phyloP scores from a whole-genome alignment of 1,284 basidiomycete genomes.

The Xerocomus nothofagi region DNA sequence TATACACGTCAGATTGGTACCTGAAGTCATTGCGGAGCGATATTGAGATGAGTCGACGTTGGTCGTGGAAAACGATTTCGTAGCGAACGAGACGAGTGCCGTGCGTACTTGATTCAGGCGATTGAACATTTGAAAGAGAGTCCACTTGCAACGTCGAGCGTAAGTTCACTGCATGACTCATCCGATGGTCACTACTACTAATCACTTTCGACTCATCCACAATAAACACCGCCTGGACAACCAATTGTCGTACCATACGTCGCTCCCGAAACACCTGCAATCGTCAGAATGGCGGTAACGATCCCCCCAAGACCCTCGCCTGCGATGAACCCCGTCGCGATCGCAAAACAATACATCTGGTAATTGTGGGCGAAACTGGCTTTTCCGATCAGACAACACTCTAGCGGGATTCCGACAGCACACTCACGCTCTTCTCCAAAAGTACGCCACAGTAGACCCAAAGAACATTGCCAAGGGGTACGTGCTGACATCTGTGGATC shows the following conservation, averaged over 20 bases:
- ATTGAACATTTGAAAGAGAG: slow-evolving; percentile 16
- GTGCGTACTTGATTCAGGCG: slow-evolving; percentile 24
- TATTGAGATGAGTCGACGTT: slow-evolving; percentile 28
- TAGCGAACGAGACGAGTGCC: slow-evolving; percentile 24
- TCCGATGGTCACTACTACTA: too few species aligned
- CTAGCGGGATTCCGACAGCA: too few species aligned
- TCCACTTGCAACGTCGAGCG: too few species aligned
- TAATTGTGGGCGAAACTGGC: background rate
- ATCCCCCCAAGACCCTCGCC: slow-evolving; percentile 9
- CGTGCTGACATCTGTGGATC: background rate
- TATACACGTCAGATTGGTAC: slow-evolving; percentile 9
- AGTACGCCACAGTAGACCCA: background rate
- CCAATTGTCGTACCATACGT: slow-evolving; percentile 5
- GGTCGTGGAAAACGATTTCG: slow-evolving; percentile 15
- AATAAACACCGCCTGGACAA: slow-evolving; percentile 3
- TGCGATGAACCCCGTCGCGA: slow-evolving; percentile 6
- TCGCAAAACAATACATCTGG: slow-evolving; percentile 4
- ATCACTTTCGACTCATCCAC: too few species aligned
- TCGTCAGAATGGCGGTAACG: slow-evolving; percentile 5
- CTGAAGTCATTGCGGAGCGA: slow-evolving; percentile 31
- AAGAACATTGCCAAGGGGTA: slow-evolving; percentile 6
- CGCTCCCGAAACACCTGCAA: background rate
- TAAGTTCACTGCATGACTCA: too few species aligned
- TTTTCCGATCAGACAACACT: background rate
- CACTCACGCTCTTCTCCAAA: slow-evolving; percentile 4